These are phyloP conservation scores for Colletotrichum euphorbiae DNA, from an alignment of 2,329 filamentous ascomycete genomes.

Conservation along the genomic window DNA sequence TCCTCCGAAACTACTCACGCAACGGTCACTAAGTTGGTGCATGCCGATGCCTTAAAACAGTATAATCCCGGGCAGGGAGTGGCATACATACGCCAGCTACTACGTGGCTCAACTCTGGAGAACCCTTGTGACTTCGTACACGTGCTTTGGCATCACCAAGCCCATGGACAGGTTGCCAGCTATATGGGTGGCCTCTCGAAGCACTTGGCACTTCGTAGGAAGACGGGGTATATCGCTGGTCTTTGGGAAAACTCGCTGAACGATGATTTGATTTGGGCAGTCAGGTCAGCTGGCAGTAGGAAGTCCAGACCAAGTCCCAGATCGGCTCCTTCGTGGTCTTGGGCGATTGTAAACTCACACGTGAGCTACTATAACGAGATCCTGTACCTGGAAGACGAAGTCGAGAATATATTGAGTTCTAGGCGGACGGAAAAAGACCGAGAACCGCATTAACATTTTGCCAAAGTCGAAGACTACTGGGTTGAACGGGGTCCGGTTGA, in stretches of 20 bases:
- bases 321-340: slow-evolving; percentile 33
- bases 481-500: neutral
- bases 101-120: slow-evolving; percentile 34
- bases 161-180: slow-evolving; percentile 15
- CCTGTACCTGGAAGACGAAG: neutral
- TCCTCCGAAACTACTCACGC: neutral
- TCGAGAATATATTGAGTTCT: neutral
- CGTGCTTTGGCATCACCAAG: slow-evolving; percentile 20
- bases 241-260: slow-evolving; percentile 33
- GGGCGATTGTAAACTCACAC: too few relatives aligned
- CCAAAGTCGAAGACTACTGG: slow-evolving; percentile 8
- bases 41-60: slow-evolving; percentile 8
- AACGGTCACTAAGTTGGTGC: neutral
- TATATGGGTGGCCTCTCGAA: slow-evolving; percentile 36
- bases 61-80: neutral
- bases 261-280: slow-evolving; percentile 35
- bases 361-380: slow-evolving; percentile 27
- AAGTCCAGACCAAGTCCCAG: neutral
- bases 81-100: slow-evolving; percentile 12
- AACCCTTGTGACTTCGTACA: slow-evolving; percentile 32
- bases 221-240: slow-evolving; percentile 26
- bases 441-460: neutral
- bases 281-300: neutral
- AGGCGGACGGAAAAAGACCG: neutral
- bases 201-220: slow-evolving; percentile 22